Conservation (phyloP, 768 basidiomycete species). For the Suillus sp. region DNA sequence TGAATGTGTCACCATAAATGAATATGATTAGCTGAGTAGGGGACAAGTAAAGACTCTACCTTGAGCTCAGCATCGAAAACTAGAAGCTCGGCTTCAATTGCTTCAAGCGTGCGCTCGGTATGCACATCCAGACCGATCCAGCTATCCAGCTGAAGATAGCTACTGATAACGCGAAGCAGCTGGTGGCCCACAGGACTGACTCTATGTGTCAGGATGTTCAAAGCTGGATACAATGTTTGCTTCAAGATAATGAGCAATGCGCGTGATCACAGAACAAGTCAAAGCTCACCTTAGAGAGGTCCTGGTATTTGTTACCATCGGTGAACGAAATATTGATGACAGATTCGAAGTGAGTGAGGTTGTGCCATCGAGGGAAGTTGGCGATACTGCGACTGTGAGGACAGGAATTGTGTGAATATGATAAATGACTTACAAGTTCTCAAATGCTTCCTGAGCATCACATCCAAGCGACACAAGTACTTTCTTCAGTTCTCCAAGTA, state of each 20-base stretch:
- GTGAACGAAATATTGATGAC: conserved; percentile 32
- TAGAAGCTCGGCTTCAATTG: conserved; percentile 21
- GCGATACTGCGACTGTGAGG: conserved; percentile 19
- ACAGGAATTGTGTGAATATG: conserved; percentile 2
- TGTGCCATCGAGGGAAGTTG: conserved; percentile 35
- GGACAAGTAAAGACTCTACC: conserved; percentile 21
- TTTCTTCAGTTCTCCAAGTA: conserved; percentile 29
- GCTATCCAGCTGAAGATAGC: conserved; percentile 35
- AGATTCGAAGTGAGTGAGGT: conserved; percentile 34
- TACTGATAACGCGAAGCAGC: conserved; percentile 31
- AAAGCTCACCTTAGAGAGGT: conserved; percentile 37
- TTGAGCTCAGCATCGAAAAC: conserved; percentile 23
- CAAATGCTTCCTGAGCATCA: conserved; percentile 11
- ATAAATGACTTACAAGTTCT: conserved; percentile 26
- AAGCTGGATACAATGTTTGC: neutral
- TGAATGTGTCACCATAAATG: neutral
- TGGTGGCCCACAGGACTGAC: conserved; percentile 21
- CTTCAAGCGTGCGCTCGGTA: conserved; percentile 29
- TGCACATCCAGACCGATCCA: conserved; percentile 35
- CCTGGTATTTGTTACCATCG: conserved; percentile 39
- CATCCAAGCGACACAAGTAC: conserved; percentile 20
- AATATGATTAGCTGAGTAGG: neutral
- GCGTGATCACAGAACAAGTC: neutral
- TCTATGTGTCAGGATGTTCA: neutral
- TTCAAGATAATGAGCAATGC: conserved; percentile 3